Percentiles rank a stretch among this genome's conserved stretches.
These are phyloP conservation scores for Tephrocybe rancida DNA, from an alignment of 768 basidiomycete genomes.

Conservation along the genomic window DNA sequence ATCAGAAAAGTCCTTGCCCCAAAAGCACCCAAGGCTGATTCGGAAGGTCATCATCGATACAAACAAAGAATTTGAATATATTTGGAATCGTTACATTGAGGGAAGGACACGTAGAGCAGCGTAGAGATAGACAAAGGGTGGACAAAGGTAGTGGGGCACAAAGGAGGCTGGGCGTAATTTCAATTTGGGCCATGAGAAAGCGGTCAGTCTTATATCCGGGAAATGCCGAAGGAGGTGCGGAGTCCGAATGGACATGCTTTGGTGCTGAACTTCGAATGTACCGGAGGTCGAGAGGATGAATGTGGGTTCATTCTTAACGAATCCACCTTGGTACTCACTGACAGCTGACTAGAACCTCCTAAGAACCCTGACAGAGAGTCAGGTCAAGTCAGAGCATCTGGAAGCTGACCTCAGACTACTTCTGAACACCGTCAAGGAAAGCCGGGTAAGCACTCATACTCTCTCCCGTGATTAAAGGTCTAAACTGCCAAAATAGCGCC, in stretches of 20 bases:
- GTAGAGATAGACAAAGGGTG: not conserved
- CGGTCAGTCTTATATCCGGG: slow-evolving; percentile 7
- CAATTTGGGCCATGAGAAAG: not conserved
- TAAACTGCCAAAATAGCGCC: slow-evolving; percentile 24
- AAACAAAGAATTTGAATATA: too few relatives aligned
- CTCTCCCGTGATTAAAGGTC: slow-evolving; percentile 16
- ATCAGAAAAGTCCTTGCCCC: too few relatives aligned
- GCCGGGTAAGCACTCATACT: slow-evolving; percentile 64
- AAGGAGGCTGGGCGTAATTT: too few relatives aligned
- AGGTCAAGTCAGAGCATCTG: slow-evolving; percentile 58
- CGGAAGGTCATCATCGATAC: too few relatives aligned
- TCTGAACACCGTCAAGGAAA: slow-evolving; percentile 84
- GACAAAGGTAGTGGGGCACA: not conserved
- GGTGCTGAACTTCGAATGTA: slow-evolving; percentile 22
- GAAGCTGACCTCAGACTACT: slow-evolving; percentile 81
- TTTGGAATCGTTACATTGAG: too few relatives aligned
- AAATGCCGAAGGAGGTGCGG: slow-evolving; percentile 15
- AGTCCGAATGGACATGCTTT: slow-evolving; percentile 17
- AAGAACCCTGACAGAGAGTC: slow-evolving; percentile 80
- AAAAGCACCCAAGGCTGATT: too few relatives aligned
- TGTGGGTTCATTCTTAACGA: slow-evolving; percentile 31
- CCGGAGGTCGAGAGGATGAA: slow-evolving; percentile 42
- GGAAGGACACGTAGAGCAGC: too few relatives aligned
- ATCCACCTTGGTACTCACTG: slow-evolving; percentile 25
- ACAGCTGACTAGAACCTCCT: slow-evolving; percentile 72